Base-by-base conservation (phyloP, 495 filamentous ascomycete species). In the Neurospora africana region DNA sequence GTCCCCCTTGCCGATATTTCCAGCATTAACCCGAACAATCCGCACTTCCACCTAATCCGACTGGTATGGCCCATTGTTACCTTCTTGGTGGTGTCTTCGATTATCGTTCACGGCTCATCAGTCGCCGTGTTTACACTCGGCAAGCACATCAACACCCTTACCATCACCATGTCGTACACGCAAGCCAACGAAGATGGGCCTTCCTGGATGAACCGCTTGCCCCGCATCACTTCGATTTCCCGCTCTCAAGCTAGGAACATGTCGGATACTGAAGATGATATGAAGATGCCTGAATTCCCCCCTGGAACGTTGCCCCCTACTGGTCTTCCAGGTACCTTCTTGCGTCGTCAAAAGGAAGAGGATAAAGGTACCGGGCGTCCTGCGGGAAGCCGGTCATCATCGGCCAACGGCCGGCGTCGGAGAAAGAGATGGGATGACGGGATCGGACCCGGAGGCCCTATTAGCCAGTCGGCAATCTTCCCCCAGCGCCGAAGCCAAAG, bases 71-170 rank as follows among this genome's bases (percentile, higher is more conserved):
- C 96, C 2, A 93, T 99, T 47, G 95, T 93, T 0, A 91, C 92
- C 0, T 99, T 98, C 82, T 84, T 99, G 77, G 93, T 99, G 69
- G 92, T 99, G 47, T 86, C 91, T 6, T 98, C 96, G 19, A 99
- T 99, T 73, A 79, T 98, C 69, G 93, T 99, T 5, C 96, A 99
- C 78, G 96, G 96, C 9, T 98, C 95, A 36, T 99, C 96, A 0
- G 93, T 99, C 78, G 96, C 96, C 10, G 96, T 99, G 15, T 99
- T 99, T 78, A 98, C 96, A 0, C 88, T 99, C 9, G 96, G 96
- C 68, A 99, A 98, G 80, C 95, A 91, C 68, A 98, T 99, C 86
- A 98, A 99, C 81, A 98, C 96, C 3, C 85, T 99, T 73, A 93
- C 92, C 13, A 87, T 99, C 68, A 97, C 95, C 15, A 91, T 98